These are phyloP conservation scores for Pichia paraexigua DNA, from an alignment of 805 yeast genomes.

Conservation along the genomic window DNA sequence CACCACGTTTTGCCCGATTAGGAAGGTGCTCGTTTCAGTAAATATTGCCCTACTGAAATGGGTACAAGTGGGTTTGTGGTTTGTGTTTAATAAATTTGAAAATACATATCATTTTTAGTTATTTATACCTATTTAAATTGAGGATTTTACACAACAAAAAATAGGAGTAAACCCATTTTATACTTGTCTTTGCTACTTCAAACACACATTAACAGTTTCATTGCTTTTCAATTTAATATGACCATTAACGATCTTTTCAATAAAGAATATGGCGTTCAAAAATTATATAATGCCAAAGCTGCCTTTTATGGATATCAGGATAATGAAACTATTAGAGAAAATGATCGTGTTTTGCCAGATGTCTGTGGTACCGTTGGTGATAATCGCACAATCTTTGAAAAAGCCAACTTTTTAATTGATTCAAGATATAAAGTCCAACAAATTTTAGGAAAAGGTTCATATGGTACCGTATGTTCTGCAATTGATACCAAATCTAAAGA, in stretches of 20 bases:
- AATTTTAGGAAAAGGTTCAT: slow-evolving; percentile 75
- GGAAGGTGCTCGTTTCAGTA: background rate
- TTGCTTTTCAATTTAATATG: slow-evolving; percentile 1
- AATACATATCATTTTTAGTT: too few species aligned
- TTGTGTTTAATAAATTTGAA: background rate
- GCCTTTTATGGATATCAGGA: background rate
- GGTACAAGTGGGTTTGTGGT: background rate
- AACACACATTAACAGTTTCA: background rate
- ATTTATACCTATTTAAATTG: background rate
- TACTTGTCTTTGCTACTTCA: background rate
- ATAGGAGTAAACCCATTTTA: background rate
- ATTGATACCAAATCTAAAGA: slow-evolving; percentile 37
- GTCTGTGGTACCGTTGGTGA: background rate
- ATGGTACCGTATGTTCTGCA: slow-evolving; percentile 81
- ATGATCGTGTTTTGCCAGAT: background rate
- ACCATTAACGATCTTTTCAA: background rate
- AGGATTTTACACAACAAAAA: background rate
- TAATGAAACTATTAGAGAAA: background rate
- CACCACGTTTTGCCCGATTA: background rate
- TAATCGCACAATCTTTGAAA: slow-evolving; percentile 33
- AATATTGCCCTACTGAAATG: background rate
- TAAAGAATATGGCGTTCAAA: slow-evolving; percentile 1
- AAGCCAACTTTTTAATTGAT: slow-evolving; percentile 56
- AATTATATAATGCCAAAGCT: slow-evolving; percentile 1
- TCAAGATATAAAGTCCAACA: slow-evolving; percentile 48